A percentile compares a stretch with the other conserved stretches of the same genome.
phyloP scores from a whole-genome alignment of 2,329 filamentous ascomycete species.

The Colletotrichum sidae region DNA sequence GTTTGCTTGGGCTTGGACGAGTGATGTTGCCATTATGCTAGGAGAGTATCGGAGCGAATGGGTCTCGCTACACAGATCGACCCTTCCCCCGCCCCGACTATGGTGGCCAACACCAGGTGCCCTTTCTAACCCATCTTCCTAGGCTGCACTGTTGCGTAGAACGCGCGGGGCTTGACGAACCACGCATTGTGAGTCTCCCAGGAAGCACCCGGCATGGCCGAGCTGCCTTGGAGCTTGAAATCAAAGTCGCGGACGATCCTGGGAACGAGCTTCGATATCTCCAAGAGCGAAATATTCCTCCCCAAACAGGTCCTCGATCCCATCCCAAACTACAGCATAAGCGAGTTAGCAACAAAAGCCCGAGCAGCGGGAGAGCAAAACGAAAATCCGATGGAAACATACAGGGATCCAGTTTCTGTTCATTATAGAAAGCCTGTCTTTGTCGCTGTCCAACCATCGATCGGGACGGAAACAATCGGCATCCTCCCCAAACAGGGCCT shows the following conservation, averaged over 20 bases:
- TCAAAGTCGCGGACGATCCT: constrained; percentile 49
- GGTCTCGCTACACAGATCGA: too few relatives aligned
- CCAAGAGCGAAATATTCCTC: constrained; percentile 55
- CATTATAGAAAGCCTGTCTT: constrained; percentile 42
- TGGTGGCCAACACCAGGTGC: too few relatives aligned
- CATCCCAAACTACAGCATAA: constrained; percentile 50
- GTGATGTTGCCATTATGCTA: too few relatives aligned
- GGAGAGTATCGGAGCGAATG: too few relatives aligned
- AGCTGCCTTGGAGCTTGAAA: constrained; percentile 42
- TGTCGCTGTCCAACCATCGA: constrained; percentile 51
- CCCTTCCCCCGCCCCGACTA: too few relatives aligned
- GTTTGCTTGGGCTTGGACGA: too few relatives aligned
- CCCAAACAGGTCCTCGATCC: constrained; percentile 57
- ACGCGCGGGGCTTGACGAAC: constrained; percentile 57
- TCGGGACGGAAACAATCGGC: constrained; percentile 52
- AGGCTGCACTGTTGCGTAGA: constrained; percentile 44
- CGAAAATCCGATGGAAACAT: constrained; percentile 7
- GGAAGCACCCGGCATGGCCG: constrained; percentile 2
- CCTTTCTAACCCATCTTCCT: not conserved
- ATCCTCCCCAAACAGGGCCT: constrained; percentile 47
- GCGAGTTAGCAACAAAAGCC: not conserved
- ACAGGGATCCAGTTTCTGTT: constrained; percentile 45
- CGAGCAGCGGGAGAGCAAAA: too few relatives aligned
- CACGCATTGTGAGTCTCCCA: constrained; percentile 53
- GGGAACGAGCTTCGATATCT: constrained; percentile 57